Percentiles rank a stretch among this genome's conserved stretches.
Conservation (phyloP, 345 rosid genomes). For the Syzygium aqueum region DNA sequence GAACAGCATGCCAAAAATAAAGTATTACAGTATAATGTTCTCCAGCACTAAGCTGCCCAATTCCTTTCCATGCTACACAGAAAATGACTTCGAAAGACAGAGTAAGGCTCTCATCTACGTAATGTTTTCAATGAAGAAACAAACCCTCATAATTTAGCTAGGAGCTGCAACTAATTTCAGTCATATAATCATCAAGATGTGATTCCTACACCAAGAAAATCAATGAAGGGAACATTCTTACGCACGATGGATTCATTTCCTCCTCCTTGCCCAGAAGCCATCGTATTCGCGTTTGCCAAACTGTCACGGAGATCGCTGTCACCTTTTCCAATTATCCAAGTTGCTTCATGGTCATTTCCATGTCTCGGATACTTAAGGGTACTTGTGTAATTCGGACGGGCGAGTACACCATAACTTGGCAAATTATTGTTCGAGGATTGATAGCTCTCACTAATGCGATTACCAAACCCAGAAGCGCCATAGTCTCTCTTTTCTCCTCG, state of each 20-base stretch:
- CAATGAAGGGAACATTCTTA: slow-evolving; percentile 27
- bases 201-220: slow-evolving; percentile 68
- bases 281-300: not conserved
- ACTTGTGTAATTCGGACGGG: not conserved
- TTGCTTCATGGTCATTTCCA: not conserved
- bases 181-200: slow-evolving; percentile 28
- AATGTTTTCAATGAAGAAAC: not conserved
- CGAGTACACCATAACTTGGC: not conserved
- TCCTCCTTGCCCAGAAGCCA: slow-evolving; percentile 12
- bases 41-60: not conserved
- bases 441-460: not conserved
- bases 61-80: not conserved
- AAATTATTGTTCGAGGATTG: not conserved
- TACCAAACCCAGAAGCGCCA: not conserved
- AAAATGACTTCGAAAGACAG: not conserved
- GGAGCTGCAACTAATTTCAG: not conserved
- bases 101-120: not conserved
- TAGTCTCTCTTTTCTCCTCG: not conserved
- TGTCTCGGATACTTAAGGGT: not conserved
- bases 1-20: not conserved
- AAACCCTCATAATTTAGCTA: not conserved
- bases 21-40: not conserved
- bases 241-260: slow-evolving; percentile 10
- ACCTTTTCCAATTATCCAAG: not conserved
- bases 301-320: not conserved